A percentile compares a stretch with the other conserved stretches of the same genome.
These are phyloP conservation scores for Coelastrella sp. DNA, from an alignment of 139 green algal genomes.

Conservation along the genomic window DNA sequence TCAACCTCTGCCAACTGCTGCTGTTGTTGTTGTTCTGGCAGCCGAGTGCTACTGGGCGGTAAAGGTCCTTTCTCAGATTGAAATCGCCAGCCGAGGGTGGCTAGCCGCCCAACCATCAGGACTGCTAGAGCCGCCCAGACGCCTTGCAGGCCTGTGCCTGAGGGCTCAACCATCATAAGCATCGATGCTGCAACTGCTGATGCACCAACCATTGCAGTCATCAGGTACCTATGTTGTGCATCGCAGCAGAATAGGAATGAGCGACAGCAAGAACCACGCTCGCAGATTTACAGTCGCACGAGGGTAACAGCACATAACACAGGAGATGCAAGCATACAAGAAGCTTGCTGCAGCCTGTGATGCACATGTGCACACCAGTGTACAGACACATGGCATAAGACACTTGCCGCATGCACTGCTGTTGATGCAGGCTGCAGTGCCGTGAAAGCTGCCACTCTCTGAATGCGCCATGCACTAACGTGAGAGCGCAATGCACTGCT, in stretches of 20 bases:
- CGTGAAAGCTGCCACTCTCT: too few relatives aligned
- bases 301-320: too few relatives aligned
- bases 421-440: too few relatives aligned
- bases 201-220: conserved; percentile 66
- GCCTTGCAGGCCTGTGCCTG: conserved; percentile 57
- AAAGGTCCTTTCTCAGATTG: conserved; percentile 21
- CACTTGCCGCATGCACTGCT: too few relatives aligned
- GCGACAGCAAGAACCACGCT: too few relatives aligned
- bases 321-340: too few relatives aligned
- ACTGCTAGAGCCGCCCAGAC: conserved; percentile 69
- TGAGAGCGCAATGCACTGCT: neutral
- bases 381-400: too few relatives aligned
- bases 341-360: too few relatives aligned
- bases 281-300: too few relatives aligned
- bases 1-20: conserved; percentile 10
- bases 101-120: conserved; percentile 64
- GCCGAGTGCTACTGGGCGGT: conserved; percentile 6
- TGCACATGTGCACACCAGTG: too few relatives aligned
- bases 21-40: conserved; percentile 21
- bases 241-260: too few relatives aligned
- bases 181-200: conserved; percentile 49
- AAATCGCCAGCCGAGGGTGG: conserved; percentile 67
- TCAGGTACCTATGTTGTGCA: neutral
- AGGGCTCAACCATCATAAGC: conserved; percentile 55
- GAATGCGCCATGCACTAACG: too few relatives aligned